Evolutionary conservation across 2,329 filamentous ascomycete species (phyloP), one percentile per base, ranked within the genome.

Genomic region (Alternaria viburni): DNA sequence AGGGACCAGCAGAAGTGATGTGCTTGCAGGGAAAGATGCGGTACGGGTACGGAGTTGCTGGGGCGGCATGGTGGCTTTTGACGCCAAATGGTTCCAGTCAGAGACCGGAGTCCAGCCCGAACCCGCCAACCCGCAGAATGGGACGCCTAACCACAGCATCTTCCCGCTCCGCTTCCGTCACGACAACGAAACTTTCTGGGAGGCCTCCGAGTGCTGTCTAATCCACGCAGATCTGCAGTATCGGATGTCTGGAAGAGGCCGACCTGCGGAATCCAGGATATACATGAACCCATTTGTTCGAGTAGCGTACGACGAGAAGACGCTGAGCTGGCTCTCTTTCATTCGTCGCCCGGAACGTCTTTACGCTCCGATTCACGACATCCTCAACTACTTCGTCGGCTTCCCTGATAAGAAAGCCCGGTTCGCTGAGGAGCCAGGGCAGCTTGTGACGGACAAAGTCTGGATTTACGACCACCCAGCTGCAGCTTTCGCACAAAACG

Each of bases 261-360:
- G 77, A 26, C 79, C 76, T 2, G 69, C 74, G 10, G 83, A 87
- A 43, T 85, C 85, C 0, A 88, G 87, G 2, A 89, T 92, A 55
- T 93, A 88, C 73, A 87, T 93, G 83, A 93, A 93, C 73, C 91
- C 91, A 0, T 93, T 87, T 72, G 86, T 93, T 46, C 87, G 91
- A 17, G 90, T 92, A 5, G 88, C 91, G 1, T 93, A 93, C 75
- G 85, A 87, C 50, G 79, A 82, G 28, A 74, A 74, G 5, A 87
- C 88, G 0, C 83, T 91, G 9, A 80, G 80, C 1, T 89, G 87
- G 86, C 82, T 93, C 3, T 80, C 83, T 3, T 79, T 89, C 26
- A 86, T 87, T 6, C 86, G 87, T 62, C 86, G 88, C 12, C 89
- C 91, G 70, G 91, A 93, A 77, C 82, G 87, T 6, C 81, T 93